These are phyloP conservation scores for Sugiyamaella americana DNA, from an alignment of 805 yeast genomes.

Conservation along the genomic window DNA sequence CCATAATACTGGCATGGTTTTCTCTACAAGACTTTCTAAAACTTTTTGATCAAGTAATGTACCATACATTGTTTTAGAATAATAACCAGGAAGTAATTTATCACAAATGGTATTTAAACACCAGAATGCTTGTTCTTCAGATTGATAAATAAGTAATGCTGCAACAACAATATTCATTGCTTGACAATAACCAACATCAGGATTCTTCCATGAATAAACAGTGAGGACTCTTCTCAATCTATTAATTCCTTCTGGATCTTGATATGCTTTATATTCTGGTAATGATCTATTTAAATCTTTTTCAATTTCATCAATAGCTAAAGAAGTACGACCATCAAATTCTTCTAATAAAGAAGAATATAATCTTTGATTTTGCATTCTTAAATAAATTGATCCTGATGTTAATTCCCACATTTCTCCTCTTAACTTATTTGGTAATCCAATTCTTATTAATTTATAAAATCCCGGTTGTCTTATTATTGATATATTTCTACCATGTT, in stretches of 20 bases:
- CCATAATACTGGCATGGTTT: constrained; percentile 84
- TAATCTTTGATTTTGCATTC: constrained; percentile 56
- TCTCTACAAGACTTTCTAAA: constrained; percentile 82
- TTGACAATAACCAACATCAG: constrained; percentile 96
- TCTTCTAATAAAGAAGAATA: constrained; percentile 55
- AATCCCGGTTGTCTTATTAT: constrained; percentile 69
- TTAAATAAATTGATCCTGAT: constrained; percentile 73
- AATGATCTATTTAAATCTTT: constrained; percentile 90
- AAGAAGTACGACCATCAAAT: constrained; percentile 57
- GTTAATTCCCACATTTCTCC: constrained; percentile 96
- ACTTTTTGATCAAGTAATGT: constrained; percentile 90
- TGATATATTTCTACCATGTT: constrained; percentile 79
- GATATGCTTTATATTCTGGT: constrained; percentile 96
- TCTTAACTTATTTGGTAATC: constrained; percentile 87
- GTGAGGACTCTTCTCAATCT: constrained; percentile 82
- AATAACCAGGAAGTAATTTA: constrained; percentile 86
- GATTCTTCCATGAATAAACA: constrained; percentile 95
- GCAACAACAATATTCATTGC: constrained; percentile 84
- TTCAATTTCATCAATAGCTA: constrained; percentile 94
- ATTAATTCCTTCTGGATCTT: constrained; percentile 74
- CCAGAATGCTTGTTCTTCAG: constrained; percentile 98
- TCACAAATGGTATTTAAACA: constrained; percentile 76
- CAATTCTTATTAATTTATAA: constrained; percentile 78
- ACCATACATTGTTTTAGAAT: constrained; percentile 96
- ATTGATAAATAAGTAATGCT: constrained; percentile 54